Percentiles rank a stretch among this genome's conserved stretches.
Evolutionary conservation across 805 yeast genomes (phyloP).

Genomic region (Sugiyamaella chiloensis): DNA sequence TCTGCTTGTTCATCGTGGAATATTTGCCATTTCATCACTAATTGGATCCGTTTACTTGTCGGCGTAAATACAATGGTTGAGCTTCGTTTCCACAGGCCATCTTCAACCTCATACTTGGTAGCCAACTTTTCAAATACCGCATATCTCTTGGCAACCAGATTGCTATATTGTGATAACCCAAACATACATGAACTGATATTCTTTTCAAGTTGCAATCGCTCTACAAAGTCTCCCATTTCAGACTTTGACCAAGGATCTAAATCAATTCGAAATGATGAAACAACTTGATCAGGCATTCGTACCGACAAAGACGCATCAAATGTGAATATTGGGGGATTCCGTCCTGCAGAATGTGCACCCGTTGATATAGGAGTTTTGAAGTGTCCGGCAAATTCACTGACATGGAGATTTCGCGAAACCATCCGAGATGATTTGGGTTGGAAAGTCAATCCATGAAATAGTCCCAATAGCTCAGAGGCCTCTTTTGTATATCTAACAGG

Average conservation of each 20-base stretch:
- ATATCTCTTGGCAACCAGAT: constrained; percentile 11
- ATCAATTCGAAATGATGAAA: constrained; percentile 4
- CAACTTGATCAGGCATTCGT: neutral
- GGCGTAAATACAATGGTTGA: constrained; percentile 3
- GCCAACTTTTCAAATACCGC: constrained; percentile 17
- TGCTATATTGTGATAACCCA: constrained; percentile 22
- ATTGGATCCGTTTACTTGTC: neutral
- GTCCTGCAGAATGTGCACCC: neutral
- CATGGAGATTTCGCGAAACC: constrained; percentile 5
- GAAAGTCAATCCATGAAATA: constrained; percentile 13
- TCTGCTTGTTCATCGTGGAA: neutral
- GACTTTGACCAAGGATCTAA: constrained; percentile 12
- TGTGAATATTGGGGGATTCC: constrained; percentile 3
- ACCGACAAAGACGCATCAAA: constrained; percentile 10
- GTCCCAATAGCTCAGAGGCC: constrained; percentile 3
- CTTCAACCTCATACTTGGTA: neutral
- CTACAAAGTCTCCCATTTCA: constrained; percentile 18
- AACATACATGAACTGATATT: constrained; percentile 14
- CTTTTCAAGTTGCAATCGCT: neutral
- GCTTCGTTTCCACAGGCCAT: constrained; percentile 14
- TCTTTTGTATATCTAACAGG: constrained; percentile 14
- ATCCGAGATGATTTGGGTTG: constrained; percentile 1
- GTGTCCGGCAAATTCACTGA: constrained; percentile 8
- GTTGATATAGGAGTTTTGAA: constrained; percentile 6
- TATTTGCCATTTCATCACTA: constrained; percentile 2